phyloP scores from a whole-genome alignment of 2,329 filamentous ascomycete species.

The Exophiala calicioides region DNA sequence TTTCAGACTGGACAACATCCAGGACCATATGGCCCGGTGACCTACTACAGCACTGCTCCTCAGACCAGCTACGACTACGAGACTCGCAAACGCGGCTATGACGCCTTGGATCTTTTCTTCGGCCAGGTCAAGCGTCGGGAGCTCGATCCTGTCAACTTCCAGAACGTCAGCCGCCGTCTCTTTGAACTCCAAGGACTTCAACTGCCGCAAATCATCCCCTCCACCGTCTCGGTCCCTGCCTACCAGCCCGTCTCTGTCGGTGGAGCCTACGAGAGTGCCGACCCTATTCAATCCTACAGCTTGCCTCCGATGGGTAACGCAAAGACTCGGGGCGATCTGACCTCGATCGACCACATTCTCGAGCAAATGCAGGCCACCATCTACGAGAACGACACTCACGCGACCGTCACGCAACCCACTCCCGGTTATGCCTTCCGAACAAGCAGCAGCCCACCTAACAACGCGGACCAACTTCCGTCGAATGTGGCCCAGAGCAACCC shows the following conservation, averaged over 20 bases:
- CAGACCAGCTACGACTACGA: constrained; percentile 71
- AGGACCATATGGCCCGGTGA: constrained; percentile 69
- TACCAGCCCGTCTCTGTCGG: constrained; percentile 53
- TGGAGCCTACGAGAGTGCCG: constrained; percentile 55
- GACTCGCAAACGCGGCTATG: constrained; percentile 78
- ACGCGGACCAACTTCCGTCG: constrained; percentile 43
- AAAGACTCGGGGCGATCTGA: constrained; percentile 87
- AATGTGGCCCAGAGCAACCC: constrained; percentile 42
- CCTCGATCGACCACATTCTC: constrained; percentile 91
- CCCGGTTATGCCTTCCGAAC: constrained; percentile 64
- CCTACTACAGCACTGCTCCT: constrained; percentile 71
- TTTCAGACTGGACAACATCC: constrained; percentile 57
- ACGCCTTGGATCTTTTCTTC: constrained; percentile 91
- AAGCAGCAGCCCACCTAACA: constrained; percentile 56
- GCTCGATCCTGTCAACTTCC: constrained; percentile 85
- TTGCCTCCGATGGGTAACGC: constrained; percentile 84
- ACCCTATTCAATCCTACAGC: constrained; percentile 74
- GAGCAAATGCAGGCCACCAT: constrained; percentile 96
- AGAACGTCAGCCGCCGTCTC: constrained; percentile 85
- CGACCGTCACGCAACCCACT: constrained; percentile 75
- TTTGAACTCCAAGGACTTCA: constrained; percentile 73
- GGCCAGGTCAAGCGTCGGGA: constrained; percentile 87
- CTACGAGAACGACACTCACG: constrained; percentile 85
- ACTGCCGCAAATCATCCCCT: constrained; percentile 60
- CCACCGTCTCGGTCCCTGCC: constrained; percentile 47